phyloP scores from a whole-genome alignment of 257 asterid species.

The Paulownia fortunei region DNA sequence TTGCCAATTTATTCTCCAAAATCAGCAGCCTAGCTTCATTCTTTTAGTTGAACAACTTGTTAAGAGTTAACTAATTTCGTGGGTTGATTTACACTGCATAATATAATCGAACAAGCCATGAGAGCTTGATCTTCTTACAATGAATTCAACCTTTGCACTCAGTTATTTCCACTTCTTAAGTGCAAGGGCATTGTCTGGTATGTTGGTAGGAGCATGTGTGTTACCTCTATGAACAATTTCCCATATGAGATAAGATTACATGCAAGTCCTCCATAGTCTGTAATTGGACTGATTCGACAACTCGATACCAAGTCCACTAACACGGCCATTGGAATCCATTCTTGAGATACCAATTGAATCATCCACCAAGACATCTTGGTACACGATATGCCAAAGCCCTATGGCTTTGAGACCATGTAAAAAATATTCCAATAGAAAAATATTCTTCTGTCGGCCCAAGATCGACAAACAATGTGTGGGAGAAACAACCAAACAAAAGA shows the following conservation, averaged over 20 bases:
- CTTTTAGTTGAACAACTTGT: slow-evolving; percentile 8
- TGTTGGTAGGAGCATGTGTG: not conserved
- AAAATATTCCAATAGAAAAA: too few relatives aligned
- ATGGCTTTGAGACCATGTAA: too few relatives aligned
- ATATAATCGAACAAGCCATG: slow-evolving; percentile 8
- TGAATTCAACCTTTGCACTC: not conserved
- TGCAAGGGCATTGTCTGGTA: not conserved
- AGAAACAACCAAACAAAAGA: too few relatives aligned
- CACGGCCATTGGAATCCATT: slow-evolving; percentile 15
- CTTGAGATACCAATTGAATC: not conserved
- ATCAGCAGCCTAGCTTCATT: not conserved
- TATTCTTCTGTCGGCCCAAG: too few relatives aligned
- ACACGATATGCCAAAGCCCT: too few relatives aligned
- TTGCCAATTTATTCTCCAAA: slow-evolving; percentile 15
- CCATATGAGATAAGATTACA: slow-evolving; percentile 23
- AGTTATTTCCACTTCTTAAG: not conserved
- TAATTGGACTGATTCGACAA: slow-evolving; percentile 28
- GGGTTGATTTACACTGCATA: not conserved
- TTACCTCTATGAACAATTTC: slow-evolving; percentile 20
- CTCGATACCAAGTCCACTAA: not conserved
- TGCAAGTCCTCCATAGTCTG: slow-evolving; percentile 24
- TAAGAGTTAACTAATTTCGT: not conserved
- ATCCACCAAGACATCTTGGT: too few relatives aligned
- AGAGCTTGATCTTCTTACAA: not conserved
- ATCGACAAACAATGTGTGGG: too few relatives aligned